phyloP scores from a whole-genome alignment of 495 filamentous ascomycete genomes.

The Tetracladium marchalianum region DNA sequence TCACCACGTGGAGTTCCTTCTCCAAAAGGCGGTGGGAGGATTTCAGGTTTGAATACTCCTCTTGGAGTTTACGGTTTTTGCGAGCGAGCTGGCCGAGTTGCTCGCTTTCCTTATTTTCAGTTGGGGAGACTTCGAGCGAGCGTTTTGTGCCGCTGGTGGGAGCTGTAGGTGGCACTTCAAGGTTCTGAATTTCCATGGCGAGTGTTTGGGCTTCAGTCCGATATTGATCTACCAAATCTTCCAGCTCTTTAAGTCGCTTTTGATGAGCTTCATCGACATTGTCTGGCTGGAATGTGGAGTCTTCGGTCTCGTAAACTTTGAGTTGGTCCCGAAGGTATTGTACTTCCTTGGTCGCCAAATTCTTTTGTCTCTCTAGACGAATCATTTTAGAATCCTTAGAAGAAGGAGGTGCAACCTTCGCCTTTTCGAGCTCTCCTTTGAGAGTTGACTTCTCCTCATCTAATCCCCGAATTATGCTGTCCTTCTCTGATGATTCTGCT shows the following conservation, averaged over 20 bases:
- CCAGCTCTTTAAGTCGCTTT: constrained; percentile 69
- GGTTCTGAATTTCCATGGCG: constrained; percentile 58
- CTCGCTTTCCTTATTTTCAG: constrained; percentile 47
- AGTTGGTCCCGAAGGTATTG: constrained; percentile 89
- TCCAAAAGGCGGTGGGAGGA: constrained; percentile 54
- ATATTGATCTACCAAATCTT: constrained; percentile 79
- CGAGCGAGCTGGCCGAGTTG: constrained; percentile 73
- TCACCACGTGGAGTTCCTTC: constrained; percentile 62
- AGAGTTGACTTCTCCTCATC: constrained; percentile 57
- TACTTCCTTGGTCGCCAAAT: constrained; percentile 80
- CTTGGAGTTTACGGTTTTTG: constrained; percentile 78
- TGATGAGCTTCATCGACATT: constrained; percentile 67
- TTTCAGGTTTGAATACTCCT: constrained; percentile 60
- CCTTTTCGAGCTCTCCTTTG: constrained; percentile 58
- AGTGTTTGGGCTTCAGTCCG: constrained; percentile 70
- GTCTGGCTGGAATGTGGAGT: constrained; percentile 71
- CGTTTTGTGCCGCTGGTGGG: constrained; percentile 45
- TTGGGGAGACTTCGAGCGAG: constrained; percentile 41
- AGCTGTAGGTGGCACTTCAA: constrained; percentile 28
- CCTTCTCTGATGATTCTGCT: constrained; percentile 71
- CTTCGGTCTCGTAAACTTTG: constrained; percentile 84
- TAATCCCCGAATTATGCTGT: constrained; percentile 61
- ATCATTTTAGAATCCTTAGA: constrained; percentile 48
- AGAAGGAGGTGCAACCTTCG: constrained; percentile 37
- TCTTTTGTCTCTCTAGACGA: constrained; percentile 67